Base-by-base conservation (phyloP, 495 filamentous ascomycete species). In the Amorphotheca resinae region DNA sequence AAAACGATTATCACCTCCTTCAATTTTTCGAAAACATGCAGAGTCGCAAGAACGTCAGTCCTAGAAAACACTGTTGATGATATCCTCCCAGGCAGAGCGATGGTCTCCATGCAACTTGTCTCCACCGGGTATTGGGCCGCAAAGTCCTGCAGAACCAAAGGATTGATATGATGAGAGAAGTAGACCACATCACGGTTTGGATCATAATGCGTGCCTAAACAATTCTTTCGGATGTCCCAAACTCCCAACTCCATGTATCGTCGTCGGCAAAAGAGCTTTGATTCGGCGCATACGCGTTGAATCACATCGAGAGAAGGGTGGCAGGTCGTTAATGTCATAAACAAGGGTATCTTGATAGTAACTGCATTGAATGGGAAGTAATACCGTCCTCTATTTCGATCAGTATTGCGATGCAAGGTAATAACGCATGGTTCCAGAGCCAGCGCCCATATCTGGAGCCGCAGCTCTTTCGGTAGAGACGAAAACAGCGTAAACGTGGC, bases 221-320 rank as follows among this genome's bases (percentile, higher is more conserved):
- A 8, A 37, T 21, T 37, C 15, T 37, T 37, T 37, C 18, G 34
- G 34, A 37, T 18, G 15, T 37, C 34, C 34, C 17, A 37, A 4
- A 37, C 34, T 20, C 20, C 34, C 34, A 15, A 37, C 15, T 37
- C 34, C 34, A 37, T 37, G 18, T 37, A 37, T 4, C 32, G 9
- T 21, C 18, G 16, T 18, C 18, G 34, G 4, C 6, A 37, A 37
- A 37, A 17, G 15, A 18, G 4, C 6, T 17, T 17, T 8, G 34
- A 37, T 11, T 37, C 34, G 34, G 34, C 34, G 18, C 34, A 37
- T 11, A 18, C 34, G 15, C 34, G 34, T 8, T 15, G 34, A 16
- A 37, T 21, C 8, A 20, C 18, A 9, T 37, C 34, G 17, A 20
- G 7, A 21, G 34, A 37, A 18, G 34, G 34, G 17, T 21, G 9